These are phyloP conservation scores for Monascus purpureus DNA, from an alignment of 495 filamentous ascomycete genomes.

Conservation along the genomic window DNA sequence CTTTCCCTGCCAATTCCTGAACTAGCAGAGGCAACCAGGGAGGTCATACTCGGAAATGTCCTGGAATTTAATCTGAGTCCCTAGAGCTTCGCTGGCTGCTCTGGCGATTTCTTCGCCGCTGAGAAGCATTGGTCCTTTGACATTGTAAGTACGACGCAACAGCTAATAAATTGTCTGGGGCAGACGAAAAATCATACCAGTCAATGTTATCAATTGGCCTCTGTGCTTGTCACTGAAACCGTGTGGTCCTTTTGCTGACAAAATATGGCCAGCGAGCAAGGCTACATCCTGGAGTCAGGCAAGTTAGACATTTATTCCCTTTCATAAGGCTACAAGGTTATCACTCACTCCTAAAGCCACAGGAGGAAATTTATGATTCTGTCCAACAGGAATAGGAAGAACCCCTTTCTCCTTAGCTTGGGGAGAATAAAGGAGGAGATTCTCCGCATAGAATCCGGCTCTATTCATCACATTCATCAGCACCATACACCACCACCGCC, in stretches of 20 bases:
- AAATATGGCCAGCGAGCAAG: conserved; percentile 35
- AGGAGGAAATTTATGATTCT: conserved; percentile 39
- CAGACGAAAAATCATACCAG: conserved; percentile 29
- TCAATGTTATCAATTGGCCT: conserved; percentile 40
- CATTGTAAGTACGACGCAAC: too few relatives aligned
- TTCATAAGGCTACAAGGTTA: neutral
- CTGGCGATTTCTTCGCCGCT: conserved; percentile 37
- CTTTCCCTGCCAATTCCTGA: too few relatives aligned
- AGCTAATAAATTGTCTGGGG: too few relatives aligned
- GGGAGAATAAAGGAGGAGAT: conserved; percentile 34
- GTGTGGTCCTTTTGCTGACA: conserved; percentile 37
- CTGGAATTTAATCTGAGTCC: conserved; percentile 35
- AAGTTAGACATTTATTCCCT: neutral
- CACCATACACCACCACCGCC: neutral
- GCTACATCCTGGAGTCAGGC: conserved; percentile 33
- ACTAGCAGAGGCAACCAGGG: neutral
- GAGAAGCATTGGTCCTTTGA: conserved; percentile 33
- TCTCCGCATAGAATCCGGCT: conserved; percentile 44
- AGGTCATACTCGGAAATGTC: conserved; percentile 32
- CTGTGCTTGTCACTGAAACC: conserved; percentile 42
- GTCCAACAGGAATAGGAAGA: conserved; percentile 37
- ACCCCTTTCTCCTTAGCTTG: conserved; percentile 31
- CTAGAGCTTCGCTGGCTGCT: conserved; percentile 35
- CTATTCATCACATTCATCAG: conserved; percentile 5
- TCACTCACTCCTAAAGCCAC: conserved; percentile 31